phyloP scores from a whole-genome alignment of 1,139 yeast genomes.

The Hemisphaericaspora xylanilytica region DNA sequence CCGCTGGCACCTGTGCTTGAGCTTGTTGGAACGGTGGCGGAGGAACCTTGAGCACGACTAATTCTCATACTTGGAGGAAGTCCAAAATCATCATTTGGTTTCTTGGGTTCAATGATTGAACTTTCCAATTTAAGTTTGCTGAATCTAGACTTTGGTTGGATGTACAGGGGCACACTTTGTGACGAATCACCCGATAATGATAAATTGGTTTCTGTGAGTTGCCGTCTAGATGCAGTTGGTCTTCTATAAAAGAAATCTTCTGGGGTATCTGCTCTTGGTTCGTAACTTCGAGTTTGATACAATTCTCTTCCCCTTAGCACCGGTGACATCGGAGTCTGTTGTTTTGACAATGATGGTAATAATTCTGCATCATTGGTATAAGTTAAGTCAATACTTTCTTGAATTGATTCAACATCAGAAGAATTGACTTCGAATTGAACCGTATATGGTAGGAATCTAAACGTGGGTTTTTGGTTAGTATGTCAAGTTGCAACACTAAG shows the following conservation, averaged over 20 bases:
- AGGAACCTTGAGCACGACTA: conserved; percentile 27
- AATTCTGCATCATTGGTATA: conserved; percentile 14
- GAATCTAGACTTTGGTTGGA: conserved; percentile 46
- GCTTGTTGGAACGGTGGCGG: conserved; percentile 24
- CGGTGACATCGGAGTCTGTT: conserved; percentile 14
- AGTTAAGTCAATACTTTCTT: conserved; percentile 8
- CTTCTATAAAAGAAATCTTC: conserved; percentile 31
- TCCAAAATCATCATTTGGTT: conserved; percentile 30
- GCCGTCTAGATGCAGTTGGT: conserved; percentile 1
- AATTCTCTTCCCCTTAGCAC: conserved; percentile 7
- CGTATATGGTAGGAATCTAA: conserved; percentile 67
- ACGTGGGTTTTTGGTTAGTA: conserved; percentile 6
- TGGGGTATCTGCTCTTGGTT: conserved; percentile 17
- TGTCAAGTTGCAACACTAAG: too few relatives aligned
- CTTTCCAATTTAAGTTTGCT: conserved; percentile 24
- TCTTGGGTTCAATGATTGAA: conserved; percentile 41
- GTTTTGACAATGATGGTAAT: conserved; percentile 20
- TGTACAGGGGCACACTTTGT: conserved; percentile 21
- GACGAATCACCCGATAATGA: background rate
- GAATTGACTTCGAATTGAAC: conserved; percentile 58
- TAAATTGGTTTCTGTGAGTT: background rate
- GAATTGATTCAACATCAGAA: conserved; percentile 9
- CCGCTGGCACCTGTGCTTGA: conserved; percentile 7
- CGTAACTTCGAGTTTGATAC: conserved; percentile 7
- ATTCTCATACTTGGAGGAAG: conserved; percentile 44